phyloP scores from a whole-genome alignment of 1,139 yeast species.

The Maudiozyma humilis region DNA sequence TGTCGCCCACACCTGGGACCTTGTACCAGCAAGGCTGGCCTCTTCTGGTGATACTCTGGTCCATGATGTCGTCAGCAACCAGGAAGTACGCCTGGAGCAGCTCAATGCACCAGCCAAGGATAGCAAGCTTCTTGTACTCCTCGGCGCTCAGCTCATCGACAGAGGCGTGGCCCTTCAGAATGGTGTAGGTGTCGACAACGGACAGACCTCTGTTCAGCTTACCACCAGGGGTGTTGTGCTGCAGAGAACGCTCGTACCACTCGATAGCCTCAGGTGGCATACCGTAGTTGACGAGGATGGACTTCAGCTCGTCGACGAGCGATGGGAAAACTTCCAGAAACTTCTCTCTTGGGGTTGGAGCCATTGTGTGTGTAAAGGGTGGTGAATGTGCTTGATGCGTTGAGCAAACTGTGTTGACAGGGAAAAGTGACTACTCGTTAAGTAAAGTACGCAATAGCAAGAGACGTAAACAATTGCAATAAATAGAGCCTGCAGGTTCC shows the following conservation, averaged over 20 bases:
- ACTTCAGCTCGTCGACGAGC: slow-evolving; percentile 67
- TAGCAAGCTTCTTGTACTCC: slow-evolving; percentile 77
- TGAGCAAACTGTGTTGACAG: too few relatives aligned
- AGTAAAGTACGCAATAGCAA: too few relatives aligned
- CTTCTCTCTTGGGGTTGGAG: slow-evolving; percentile 38
- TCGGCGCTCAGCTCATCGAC: slow-evolving; percentile 51
- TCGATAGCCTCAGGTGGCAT: slow-evolving; percentile 81
- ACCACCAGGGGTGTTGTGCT: slow-evolving; percentile 93
- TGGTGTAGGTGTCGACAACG: slow-evolving; percentile 84
- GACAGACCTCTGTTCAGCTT: slow-evolving; percentile 94
- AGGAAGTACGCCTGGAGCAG: slow-evolving; percentile 92
- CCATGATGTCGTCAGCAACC: slow-evolving; percentile 99
- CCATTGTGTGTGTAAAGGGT: slow-evolving; percentile 1
- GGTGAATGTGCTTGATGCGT: background rate
- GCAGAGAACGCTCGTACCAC: slow-evolving; percentile 71
- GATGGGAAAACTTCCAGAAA: slow-evolving; percentile 71
- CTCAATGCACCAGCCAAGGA: slow-evolving; percentile 95
- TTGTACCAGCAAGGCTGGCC: slow-evolving; percentile 99
- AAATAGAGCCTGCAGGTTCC: background rate
- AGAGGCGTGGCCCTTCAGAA: slow-evolving; percentile 57
- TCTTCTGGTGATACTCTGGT: slow-evolving; percentile 90
- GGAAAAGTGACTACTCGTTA: too few relatives aligned
- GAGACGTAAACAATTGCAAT: too few relatives aligned
- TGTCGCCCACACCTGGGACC: slow-evolving; percentile 69
- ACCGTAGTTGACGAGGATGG: slow-evolving; percentile 56